Percentiles rank a stretch among this genome's conserved stretches.
Evolutionary conservation across 768 basidiomycete species (phyloP).

Genomic region (Kwoniella dejecticola): DNA sequence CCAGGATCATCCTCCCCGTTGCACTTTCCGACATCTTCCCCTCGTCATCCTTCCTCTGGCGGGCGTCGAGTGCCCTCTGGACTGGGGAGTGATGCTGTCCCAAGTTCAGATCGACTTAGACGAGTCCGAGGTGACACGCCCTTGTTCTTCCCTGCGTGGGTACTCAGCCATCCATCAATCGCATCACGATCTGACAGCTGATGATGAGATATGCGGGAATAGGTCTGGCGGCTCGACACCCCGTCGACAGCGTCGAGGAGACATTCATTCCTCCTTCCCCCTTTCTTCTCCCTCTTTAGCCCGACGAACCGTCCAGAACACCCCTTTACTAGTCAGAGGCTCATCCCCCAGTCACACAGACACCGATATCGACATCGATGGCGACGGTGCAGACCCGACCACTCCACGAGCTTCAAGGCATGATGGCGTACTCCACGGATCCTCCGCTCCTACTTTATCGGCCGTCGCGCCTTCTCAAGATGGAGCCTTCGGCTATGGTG

Average conservation of each 20-base stretch:
- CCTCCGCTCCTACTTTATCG: constrained; percentile 63
- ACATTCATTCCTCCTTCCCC: constrained; percentile 82
- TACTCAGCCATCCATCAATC: background rate
- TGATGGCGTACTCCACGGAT: constrained; percentile 17
- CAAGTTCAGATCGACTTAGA: constrained; percentile 20
- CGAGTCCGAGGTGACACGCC: constrained; percentile 48
- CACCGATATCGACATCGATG: constrained; percentile 22
- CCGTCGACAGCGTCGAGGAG: constrained; percentile 74
- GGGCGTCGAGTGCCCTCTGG: constrained; percentile 22
- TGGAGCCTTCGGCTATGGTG: constrained; percentile 42
- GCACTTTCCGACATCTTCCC: constrained; percentile 42
- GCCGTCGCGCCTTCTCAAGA: constrained; percentile 66
- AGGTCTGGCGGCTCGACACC: constrained; percentile 62
- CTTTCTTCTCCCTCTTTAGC: constrained; percentile 59
- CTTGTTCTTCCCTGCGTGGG: constrained; percentile 59
- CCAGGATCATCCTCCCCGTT: constrained; percentile 43
- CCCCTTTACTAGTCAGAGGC: constrained; percentile 60
- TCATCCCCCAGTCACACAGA: constrained; percentile 27
- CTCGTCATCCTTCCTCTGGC: constrained; percentile 23
- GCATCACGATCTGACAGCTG: background rate
- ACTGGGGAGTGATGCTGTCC: background rate
- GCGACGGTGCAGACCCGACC: constrained; percentile 15
- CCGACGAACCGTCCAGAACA: constrained; percentile 57
- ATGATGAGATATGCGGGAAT: too few species aligned
- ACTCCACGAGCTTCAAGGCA: constrained; percentile 20